Percentiles rank a stretch among this genome's conserved stretches.
Evolutionary conservation across 306 rosid genomes (phyloP).

Genomic region (Ceratonia siliqua): DNA sequence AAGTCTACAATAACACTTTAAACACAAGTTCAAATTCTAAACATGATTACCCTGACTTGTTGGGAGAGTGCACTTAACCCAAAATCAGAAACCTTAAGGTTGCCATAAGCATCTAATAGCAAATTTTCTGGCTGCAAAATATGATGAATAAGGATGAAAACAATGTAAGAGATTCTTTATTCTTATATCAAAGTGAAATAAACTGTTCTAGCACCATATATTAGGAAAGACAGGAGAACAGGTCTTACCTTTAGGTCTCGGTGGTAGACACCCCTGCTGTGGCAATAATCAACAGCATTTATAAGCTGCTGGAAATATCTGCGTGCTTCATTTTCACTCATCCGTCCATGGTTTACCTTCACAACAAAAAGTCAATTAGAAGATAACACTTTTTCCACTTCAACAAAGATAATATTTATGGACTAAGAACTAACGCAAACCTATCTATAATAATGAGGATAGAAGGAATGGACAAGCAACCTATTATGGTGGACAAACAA

Average conservation of each 20-base stretch:
- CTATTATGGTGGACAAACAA: background rate
- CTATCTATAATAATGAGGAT: background rate
- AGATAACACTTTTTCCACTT: conserved; percentile 5
- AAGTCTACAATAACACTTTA: conserved; percentile 1
- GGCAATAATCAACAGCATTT: conserved; percentile 96
- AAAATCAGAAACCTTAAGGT: conserved; percentile 97
- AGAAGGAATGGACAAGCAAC: conserved; percentile 15
- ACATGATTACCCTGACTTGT: conserved; percentile 77
- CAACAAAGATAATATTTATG: background rate
- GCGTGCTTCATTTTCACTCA: conserved; percentile 89
- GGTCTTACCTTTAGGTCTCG: conserved; percentile 84
- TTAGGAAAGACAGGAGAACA: background rate
- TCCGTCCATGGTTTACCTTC: conserved; percentile 94
- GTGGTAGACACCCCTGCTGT: conserved; percentile 97
- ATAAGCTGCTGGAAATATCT: conserved; percentile 97
- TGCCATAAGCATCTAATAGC: conserved; percentile 74
- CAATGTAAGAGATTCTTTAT: conserved; percentile 5
- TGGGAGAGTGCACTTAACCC: conserved; percentile 96
- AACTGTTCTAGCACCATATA: background rate
- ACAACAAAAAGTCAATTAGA: conserved; percentile 29
- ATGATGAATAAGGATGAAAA: conserved; percentile 14
- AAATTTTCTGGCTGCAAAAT: conserved; percentile 93
- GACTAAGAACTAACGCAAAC: conserved; percentile 23
- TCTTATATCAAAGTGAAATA: background rate
- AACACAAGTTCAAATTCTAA: conserved; percentile 25